Conservation (phyloP, 305 asterid genomes). For the Striga hermonthica region DNA sequence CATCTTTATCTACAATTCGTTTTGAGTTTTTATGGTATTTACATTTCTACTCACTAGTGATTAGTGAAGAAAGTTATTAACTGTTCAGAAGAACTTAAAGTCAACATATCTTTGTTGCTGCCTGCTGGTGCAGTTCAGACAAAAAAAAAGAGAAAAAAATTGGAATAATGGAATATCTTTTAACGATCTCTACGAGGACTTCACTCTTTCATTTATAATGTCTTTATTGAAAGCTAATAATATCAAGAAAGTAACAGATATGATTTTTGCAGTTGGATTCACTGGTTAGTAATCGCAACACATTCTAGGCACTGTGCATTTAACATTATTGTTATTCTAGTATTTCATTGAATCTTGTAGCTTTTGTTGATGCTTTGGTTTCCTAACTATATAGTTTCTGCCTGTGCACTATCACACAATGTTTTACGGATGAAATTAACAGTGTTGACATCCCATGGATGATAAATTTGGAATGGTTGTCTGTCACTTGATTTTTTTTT, state of each 20-base stretch:
- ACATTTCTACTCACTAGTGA: neutral
- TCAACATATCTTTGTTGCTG: conserved; percentile 8
- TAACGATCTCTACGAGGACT: conserved; percentile 8
- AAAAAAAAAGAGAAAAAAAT: neutral
- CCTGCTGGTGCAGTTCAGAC: neutral
- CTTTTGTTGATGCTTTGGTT: conserved; percentile 6
- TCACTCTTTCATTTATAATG: neutral
- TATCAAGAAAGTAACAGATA: conserved; percentile 2
- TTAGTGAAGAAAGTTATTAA: too few species aligned
- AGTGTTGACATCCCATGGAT: neutral
- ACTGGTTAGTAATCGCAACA: neutral
- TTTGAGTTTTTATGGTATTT: conserved; percentile 8
- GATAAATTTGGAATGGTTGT: conserved; percentile 7
- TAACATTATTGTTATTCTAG: neutral
- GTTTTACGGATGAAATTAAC: neutral
- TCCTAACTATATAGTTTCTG: neutral
- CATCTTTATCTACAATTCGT: conserved; percentile 2
- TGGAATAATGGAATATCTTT: neutral
- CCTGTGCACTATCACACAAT: neutral
- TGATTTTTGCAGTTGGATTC: neutral
- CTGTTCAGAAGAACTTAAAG: neutral
- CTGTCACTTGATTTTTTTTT: neutral
- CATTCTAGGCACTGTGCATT: neutral
- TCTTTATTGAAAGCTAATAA: conserved; percentile 14
- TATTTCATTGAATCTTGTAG: neutral